A percentile compares a stretch with the other conserved stretches of the same genome.
Evolutionary conservation across 2,329 filamentous ascomycete genomes (phyloP).

Genomic region (Colletotrichum simmondsii): DNA sequence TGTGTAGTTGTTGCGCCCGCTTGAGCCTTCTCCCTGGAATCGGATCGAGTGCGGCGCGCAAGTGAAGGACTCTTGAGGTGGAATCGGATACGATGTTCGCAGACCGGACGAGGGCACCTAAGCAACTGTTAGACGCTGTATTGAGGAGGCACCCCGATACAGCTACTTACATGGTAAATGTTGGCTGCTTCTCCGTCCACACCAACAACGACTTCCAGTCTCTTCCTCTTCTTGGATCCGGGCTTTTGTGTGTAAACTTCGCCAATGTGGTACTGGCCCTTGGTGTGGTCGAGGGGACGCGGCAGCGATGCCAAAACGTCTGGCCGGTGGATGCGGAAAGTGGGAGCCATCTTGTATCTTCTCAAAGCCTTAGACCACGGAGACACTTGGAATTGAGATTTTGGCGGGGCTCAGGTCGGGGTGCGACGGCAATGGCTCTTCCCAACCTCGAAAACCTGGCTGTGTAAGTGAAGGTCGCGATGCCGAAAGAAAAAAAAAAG

Average conservation of each 20-base stretch:
- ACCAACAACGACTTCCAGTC: constrained; percentile 71
- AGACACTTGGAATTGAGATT: not conserved
- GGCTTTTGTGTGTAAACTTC: constrained; percentile 70
- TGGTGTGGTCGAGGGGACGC: constrained; percentile 62
- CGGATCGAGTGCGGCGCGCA: constrained; percentile 70
- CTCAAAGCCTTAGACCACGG: not conserved
- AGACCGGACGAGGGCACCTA: constrained; percentile 71
- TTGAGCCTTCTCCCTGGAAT: constrained; percentile 58
- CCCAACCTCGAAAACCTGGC: not conserved
- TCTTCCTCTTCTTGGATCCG: constrained; percentile 69
- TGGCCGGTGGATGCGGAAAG: constrained; percentile 72
- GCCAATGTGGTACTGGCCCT: constrained; percentile 63
- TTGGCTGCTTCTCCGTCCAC: constrained; percentile 74
- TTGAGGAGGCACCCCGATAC: not conserved
- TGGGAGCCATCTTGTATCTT: constrained; percentile 60
- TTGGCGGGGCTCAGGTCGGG: not conserved
- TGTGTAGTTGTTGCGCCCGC: constrained; percentile 66
- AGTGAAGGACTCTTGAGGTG: constrained; percentile 72
- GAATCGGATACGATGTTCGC: constrained; percentile 74
- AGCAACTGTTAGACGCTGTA: constrained; percentile 29
- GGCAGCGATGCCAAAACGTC: constrained; percentile 71
- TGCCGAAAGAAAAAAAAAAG: constrained; percentile 32
- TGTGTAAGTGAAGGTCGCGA: constrained; percentile 31
- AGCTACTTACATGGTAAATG: constrained; percentile 69
- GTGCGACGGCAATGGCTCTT: constrained; percentile 28